Evolutionary conservation across 306 rosid genomes (phyloP), one percentile per base, ranked within the genome.

Genomic region (Elaeagnus macrophylla): DNA sequence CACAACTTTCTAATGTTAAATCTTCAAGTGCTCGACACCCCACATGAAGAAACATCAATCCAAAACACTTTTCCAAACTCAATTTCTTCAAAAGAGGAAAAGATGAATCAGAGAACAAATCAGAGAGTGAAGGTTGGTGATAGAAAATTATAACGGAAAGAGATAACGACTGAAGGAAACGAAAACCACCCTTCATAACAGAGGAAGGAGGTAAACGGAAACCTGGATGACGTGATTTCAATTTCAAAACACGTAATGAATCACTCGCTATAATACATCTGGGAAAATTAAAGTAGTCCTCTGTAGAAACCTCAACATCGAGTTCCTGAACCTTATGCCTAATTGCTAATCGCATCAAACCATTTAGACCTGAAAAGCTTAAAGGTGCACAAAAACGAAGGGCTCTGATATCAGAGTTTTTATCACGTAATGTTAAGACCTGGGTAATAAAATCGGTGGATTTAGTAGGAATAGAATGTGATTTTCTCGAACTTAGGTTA

Each of bases 151-250:
- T 59, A 3, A 53, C 49, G 0, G 89, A 68, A 0, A 89, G 73
- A 0, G 89, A 83, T 9, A 89, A 37, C 3, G 68, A 68, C 2
- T 75, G 81, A 5, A 89, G 67, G 5, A 58, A 71, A 49, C 57
- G 72, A 61, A 89, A 89, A 0, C 94, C 93, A 1, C 49, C 54
- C 7, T 40, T 72, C 80, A 82, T 79, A 1, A 79, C 67, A 1
- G 93, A 83, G 0, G 77, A 52, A 0, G 95, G 97, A 2, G 95
- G 95, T 17, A 89, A 61, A 2, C 86, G 81, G 68, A 89, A 85
- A 9, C 95, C 93, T 0, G 72, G 77, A 12, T 49, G 44, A 9
- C 58, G 58, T 0, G 95, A 89, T 59, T 67, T 81, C 25, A 89
- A 11, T 38, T 62, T 75, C 39, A 89, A 75, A 11, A 65, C 65